phyloP scores from a whole-genome alignment of 208 protist genomes.

The Herpetomonas muscarum region DNA sequence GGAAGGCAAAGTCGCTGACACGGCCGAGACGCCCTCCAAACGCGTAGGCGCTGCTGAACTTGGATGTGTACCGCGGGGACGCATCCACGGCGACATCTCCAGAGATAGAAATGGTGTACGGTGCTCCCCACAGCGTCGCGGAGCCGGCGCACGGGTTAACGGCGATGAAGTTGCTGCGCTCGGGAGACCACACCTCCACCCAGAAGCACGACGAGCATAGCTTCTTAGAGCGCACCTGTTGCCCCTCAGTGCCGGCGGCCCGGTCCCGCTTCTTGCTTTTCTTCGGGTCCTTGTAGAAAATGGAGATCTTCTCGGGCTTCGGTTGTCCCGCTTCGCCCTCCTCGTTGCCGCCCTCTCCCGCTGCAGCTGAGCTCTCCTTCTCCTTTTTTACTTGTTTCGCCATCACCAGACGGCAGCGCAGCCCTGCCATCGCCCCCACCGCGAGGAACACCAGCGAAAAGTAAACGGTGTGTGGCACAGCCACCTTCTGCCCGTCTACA shows the following conservation, averaged over 20 bases:
- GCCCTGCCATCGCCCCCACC: constrained; percentile 36
- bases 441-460: constrained; percentile 47
- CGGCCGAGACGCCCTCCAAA: constrained; percentile 55
- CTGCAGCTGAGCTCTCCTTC: constrained; percentile 6
- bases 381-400: constrained; percentile 17
- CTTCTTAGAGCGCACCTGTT: constrained; percentile 37
- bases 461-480: constrained; percentile 46
- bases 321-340: background rate
- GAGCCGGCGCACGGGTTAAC: constrained; percentile 77
- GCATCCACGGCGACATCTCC: constrained; percentile 68
- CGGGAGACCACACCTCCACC: constrained; percentile 84
- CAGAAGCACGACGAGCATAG: constrained; percentile 78
- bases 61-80: constrained; percentile 79
- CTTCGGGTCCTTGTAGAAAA: constrained; percentile 25
- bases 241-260: constrained; percentile 4
- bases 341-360: constrained; percentile 1
- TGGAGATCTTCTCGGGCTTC: constrained; percentile 30
- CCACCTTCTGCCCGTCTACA: constrained; percentile 1
- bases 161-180: constrained; percentile 72
- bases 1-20: constrained; percentile 54
- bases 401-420: constrained; percentile 47
- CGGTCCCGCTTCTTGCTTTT: constrained; percentile 14
- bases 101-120: constrained; percentile 77
- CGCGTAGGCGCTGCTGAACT: constrained; percentile 62
- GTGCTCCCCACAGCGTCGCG: constrained; percentile 74